Evolutionary conservation across 441 rosid genomes (phyloP), one percentile per base, ranked within the genome.

Genomic region (Bocquillonia castaneifolia): DNA sequence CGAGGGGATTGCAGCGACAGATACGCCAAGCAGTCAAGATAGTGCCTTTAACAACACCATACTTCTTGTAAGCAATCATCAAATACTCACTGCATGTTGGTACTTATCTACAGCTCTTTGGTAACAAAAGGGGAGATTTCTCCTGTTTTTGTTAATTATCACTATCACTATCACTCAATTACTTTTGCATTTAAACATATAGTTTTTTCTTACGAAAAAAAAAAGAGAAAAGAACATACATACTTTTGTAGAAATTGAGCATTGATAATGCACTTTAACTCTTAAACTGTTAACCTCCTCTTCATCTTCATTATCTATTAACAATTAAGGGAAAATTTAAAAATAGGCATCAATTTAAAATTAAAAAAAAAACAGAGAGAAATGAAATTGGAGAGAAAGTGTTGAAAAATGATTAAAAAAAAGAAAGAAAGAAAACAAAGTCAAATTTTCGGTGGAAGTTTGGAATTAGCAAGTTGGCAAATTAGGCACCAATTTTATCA

Each of bases 1-100:
- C 96, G 32, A 92, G 90, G 40, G 96, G 97, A 77, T 93, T 91
- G 78, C 96, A 93, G 56, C 98, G 96, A 70, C 98, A 90, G 64
- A 90, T 77, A 68, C 92, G 93, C 92, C 92, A 89, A 48, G 83
- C 74, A 3, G 90, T 91, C 70, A 93, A 81, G 76, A 82, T 55
- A 10, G 89, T 80, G 66, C 97, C 97, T 76, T 88, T 89, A 23
- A 68, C 76, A 71, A 88, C 66, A 63, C 98, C 98, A 70, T 93
- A 93, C 68, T 78, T 93, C 89, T 89, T 91, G 77, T 91, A 93
- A 74, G 97, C 98, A 80, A 82, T 84, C 94, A 88, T 91, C 17
- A 94, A 93, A 64, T 89, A 91, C 83, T 89, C 97, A 18, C 98
- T 86, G 63, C 98, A 91, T 2, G 96, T 85, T 2, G 96, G 98